Base-by-base conservation (phyloP, 1,139 yeast species). In the Debaryomycetaceae sp. region DNA sequence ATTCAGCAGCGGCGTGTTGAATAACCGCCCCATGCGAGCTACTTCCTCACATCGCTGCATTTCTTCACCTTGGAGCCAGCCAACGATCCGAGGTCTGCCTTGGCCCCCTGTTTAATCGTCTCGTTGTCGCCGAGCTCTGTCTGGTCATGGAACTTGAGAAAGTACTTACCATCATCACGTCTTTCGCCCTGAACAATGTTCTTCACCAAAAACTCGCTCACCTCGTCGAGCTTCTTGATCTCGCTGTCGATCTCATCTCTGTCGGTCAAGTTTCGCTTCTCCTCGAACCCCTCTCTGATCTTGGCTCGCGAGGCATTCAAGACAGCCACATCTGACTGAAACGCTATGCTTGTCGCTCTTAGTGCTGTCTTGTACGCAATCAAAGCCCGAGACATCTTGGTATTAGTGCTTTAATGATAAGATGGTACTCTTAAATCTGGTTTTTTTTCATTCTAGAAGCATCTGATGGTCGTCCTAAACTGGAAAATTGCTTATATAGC, bases 41-140 rank as follows among this genome's bases (percentile, higher is more conserved):
- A 34, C 34, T 45, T 40, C 45, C 47, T 44, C 34, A 42, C 44
- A 38, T 52, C 56, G 37, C 54, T 51, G 42, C 65, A 52, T 45
- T 54, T 59, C 39, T 50, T 61, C 37, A 54, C 68, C 53, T 67
- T 69, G 41, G 63, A 66, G 3, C 76, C 76, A 1, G 76, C 69
- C 50, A 74, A 68, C 34, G 74, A 63, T 5, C 78, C 78, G 65
- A 74, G 52, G 36, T 70, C 58, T 8, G 55, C 59, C 43, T 55
- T 59, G 44, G 63, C 61, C 34, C 55, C 53, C 44, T 66, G 68
- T 51, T 70, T 73, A 51, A 74, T 74, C 36, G 71, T 64, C 42
- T 74, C 96, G 62, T 93, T 93, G 60, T 90, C 97, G 11, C 98
- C 98, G 43, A 91, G 72, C 63, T 93, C 98, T 0, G 95, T 87